Evolutionary conservation across 2,329 filamentous ascomycete species (phyloP), one percentile per base, ranked within the genome.

Genomic region (Paecilomyces formosus): DNA sequence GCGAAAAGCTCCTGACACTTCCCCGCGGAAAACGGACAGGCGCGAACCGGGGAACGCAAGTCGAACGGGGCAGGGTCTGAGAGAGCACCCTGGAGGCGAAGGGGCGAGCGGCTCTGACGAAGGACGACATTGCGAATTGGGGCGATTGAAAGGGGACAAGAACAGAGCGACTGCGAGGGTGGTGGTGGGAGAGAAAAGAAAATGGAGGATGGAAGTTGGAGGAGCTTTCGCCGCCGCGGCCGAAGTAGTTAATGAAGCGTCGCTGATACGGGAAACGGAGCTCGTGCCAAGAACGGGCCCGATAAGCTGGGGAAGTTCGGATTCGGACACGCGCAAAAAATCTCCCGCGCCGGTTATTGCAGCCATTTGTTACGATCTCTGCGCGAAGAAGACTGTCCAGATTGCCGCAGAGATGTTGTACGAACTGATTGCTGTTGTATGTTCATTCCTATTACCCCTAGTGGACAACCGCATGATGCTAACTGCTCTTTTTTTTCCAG

Each of bases 401-500:
- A 8, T 45, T 9, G n/a, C 18, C 39, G 39, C 39, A 45, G 68
- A 74, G 65, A 97, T 99, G 94, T 81, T 99, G 79, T 99, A 99
- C 82, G 94, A 99, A 81, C 81, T 97, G 71, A 94, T 99, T 76
- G 94, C 90, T 75, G 88, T 97, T 78, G 94, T 97, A 79, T 70
- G 88, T 79, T 11, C n/a, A 54, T 8, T 13, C 12, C 39, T 21
- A 22, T 24, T 33, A 7, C 3, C 21, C n/a, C 24, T 45, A 18
- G 13, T 31, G 39, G 53, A 33, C 15, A 55, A 54, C 21, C 54
- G 39, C 3, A 15, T 18, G 28, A 26, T 52, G 31, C 53, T 59
- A 31, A 65, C 57, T 65, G 55, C 64, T 60, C 53, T 58, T 55
- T 56, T 55, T 52, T 49, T 24, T 28, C 58, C 72, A 97, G 94